These are phyloP conservation scores for Anisodus tanguticus DNA, from an alignment of 257 asterid genomes.

Conservation along the genomic window DNA sequence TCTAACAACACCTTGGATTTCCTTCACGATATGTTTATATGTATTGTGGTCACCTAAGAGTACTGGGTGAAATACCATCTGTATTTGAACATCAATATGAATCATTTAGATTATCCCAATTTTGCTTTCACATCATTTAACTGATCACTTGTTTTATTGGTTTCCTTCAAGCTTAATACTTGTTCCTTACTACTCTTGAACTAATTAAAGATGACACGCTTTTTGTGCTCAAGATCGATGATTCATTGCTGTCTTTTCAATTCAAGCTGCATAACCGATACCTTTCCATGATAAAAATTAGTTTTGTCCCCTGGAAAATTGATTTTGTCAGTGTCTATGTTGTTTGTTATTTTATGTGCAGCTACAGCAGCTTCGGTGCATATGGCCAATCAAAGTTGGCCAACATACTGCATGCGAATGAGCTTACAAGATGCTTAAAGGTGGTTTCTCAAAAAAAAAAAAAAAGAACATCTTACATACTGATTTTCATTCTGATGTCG, in stretches of 20 bases:
- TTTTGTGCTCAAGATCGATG: background rate
- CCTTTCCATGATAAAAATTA: background rate
- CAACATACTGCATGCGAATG: constrained; percentile 70
- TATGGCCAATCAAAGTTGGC: constrained; percentile 89
- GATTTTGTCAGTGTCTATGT: background rate
- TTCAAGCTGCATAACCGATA: background rate
- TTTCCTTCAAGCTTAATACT: background rate
- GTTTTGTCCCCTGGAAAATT: background rate
- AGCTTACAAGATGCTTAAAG: constrained; percentile 67
- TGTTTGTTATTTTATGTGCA: constrained; percentile 39
- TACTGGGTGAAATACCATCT: background rate
- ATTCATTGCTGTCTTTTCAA: background rate
- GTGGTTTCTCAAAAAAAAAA: constrained; percentile 37
- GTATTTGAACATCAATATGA: background rate
- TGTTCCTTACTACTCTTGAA: background rate
- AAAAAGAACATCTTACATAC: background rate
- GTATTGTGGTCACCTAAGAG: background rate
- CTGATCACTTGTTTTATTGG: constrained; percentile 7
- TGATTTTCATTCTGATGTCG: background rate
- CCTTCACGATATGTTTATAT: background rate
- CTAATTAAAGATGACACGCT: constrained; percentile 11
- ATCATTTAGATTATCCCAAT: background rate
- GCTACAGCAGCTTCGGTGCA: constrained; percentile 57
- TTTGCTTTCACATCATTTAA: background rate
- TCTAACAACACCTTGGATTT: background rate